Evolutionary conservation across 2,329 filamentous ascomycete species (phyloP).

Genomic region (Alternaria brassicae): DNA sequence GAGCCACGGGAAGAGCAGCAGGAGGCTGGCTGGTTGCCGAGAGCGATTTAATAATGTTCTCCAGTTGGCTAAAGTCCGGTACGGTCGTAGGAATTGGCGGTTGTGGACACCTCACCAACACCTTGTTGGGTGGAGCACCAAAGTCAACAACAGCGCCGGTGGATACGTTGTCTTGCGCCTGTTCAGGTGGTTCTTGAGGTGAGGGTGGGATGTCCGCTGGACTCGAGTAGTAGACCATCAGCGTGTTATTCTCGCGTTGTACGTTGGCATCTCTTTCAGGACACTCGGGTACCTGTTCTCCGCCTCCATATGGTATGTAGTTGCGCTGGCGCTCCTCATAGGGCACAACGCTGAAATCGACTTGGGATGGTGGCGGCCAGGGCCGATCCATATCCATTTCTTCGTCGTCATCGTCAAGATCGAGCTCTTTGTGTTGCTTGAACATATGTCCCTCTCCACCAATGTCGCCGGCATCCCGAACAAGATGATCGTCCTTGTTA

Average conservation of each 20-base stretch:
- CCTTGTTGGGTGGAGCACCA: constrained; percentile 44
- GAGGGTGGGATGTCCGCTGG: constrained; percentile 56
- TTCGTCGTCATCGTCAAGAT: constrained; percentile 67
- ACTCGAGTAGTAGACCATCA: constrained; percentile 57
- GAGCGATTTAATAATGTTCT: constrained; percentile 41
- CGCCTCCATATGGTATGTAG: constrained; percentile 56
- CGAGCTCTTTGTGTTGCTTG: constrained; percentile 69
- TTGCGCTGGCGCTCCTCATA: constrained; percentile 53
- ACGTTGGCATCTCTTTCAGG: constrained; percentile 55
- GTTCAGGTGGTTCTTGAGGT: constrained; percentile 55
- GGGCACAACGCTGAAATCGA: constrained; percentile 55
- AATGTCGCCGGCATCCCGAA: constrained; percentile 75
- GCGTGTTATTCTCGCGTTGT: constrained; percentile 54
- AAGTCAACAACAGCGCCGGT: constrained; percentile 44
- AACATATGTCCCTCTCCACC: constrained; percentile 66
- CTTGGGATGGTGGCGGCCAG: constrained; percentile 43
- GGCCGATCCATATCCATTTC: constrained; percentile 54
- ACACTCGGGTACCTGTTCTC: constrained; percentile 48
- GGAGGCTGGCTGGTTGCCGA: constrained; percentile 21
- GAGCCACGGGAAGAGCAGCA: constrained; percentile 17
- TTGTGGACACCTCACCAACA: constrained; percentile 35
- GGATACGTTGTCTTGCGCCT: constrained; percentile 28
- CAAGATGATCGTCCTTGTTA: constrained; percentile 69
- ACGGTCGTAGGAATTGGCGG: constrained; percentile 16
- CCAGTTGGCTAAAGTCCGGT: constrained; percentile 35